Evolutionary conservation across 768 basidiomycete species (phyloP).

Genomic region (Podaxis carcinomalis): DNA sequence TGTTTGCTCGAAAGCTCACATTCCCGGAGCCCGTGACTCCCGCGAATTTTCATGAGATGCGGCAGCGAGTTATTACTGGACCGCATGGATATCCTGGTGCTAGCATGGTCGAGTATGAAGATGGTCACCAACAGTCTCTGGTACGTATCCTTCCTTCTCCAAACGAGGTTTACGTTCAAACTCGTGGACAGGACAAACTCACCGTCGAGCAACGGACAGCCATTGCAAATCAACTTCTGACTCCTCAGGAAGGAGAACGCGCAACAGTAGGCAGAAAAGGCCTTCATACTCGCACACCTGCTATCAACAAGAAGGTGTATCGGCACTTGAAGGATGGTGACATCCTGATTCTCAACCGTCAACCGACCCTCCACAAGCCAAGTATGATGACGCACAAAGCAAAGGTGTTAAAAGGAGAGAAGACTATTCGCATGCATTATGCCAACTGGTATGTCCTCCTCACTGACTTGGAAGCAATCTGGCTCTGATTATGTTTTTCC

Average conservation of each 20-base stretch:
- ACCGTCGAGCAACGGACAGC: constrained; percentile 88
- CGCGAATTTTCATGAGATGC: constrained; percentile 83
- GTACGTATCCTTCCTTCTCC: constrained; percentile 34
- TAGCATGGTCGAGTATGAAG: constrained; percentile 91
- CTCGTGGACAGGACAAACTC: constrained; percentile 63
- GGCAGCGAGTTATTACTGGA: constrained; percentile 88
- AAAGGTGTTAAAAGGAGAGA: constrained; percentile 88
- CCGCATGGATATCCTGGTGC: constrained; percentile 89
- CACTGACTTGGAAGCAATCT: not conserved
- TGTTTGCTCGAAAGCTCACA: constrained; percentile 94
- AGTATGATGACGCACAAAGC: constrained; percentile 99
- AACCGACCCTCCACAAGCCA: constrained; percentile 97
- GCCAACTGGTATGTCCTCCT: constrained; percentile 80
- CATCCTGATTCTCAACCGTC: constrained; percentile 91
- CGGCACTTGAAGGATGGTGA: constrained; percentile 94
- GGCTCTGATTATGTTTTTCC: constrained; percentile 15
- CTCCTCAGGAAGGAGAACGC: constrained; percentile 77
- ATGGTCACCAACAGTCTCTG: constrained; percentile 82
- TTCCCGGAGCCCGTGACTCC: constrained; percentile 97
- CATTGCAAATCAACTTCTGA: constrained; percentile 91
- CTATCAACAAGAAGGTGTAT: constrained; percentile 96
- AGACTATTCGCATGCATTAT: constrained; percentile 99
- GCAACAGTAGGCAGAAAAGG: constrained; percentile 42
- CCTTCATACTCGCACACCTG: constrained; percentile 70
- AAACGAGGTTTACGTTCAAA: not conserved